Evolutionary conservation across 306 rosid genomes (phyloP).

Genomic region (Sesbania bispinosa): DNA sequence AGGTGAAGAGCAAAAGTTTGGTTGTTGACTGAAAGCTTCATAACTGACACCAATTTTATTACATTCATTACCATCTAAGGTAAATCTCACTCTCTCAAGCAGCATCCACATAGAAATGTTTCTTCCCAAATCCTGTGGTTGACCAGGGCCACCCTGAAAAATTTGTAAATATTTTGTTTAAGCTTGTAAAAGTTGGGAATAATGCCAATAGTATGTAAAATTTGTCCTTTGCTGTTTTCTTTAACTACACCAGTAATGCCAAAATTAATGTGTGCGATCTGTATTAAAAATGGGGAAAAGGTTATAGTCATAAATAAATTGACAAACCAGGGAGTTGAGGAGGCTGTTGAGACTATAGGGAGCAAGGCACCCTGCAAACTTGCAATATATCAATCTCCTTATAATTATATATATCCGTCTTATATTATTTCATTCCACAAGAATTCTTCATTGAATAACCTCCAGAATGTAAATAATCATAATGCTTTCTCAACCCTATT

Average conservation of each 20-base stretch:
- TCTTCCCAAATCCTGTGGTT: conserved; percentile 68
- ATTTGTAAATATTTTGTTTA: neutral
- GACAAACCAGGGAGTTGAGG: neutral
- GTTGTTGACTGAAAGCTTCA: conserved; percentile 86
- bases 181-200: neutral
- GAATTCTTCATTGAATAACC: neutral
- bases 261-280: neutral
- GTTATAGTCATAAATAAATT: neutral
- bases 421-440: neutral
- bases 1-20: conserved; percentile 88
- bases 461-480: neutral
- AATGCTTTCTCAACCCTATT: neutral
- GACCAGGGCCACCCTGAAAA: conserved; percentile 64
- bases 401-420: neutral
- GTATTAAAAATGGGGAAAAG: no score
- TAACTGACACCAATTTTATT: conserved; percentile 83
- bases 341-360: neutral
- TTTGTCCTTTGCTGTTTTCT: neutral
- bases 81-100: conserved; percentile 92
- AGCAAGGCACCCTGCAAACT: neutral
- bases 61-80: conserved; percentile 83
- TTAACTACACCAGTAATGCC: neutral
- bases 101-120: conserved; percentile 90
- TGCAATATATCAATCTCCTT: neutral
- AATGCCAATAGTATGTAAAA: conserved; percentile 1